phyloP scores from a whole-genome alignment of 2,329 filamentous ascomycete genomes.

The Epichloe bromicola region DNA sequence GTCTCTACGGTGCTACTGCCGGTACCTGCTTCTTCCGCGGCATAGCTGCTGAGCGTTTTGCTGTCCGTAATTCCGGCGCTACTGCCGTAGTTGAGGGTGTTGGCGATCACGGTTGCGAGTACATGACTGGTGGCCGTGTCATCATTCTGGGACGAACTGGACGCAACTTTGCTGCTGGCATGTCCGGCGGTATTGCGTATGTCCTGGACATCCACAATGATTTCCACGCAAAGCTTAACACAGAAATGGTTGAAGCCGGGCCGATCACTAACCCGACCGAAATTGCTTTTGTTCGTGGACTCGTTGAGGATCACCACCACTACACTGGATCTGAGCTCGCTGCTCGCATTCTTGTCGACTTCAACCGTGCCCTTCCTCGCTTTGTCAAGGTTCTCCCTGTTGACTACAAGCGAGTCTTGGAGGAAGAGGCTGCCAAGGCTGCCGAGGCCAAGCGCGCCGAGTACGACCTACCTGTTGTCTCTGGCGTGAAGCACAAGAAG shows the following conservation, averaged over 20 bases:
- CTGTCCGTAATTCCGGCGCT: constrained; percentile 90
- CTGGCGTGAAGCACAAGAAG: constrained; percentile 49
- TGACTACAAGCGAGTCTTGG: constrained; percentile 88
- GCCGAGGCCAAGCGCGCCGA: constrained; percentile 74
- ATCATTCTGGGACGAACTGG: constrained; percentile 79
- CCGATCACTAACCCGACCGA: constrained; percentile 74
- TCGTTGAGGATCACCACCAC: constrained; percentile 95
- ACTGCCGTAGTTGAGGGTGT: constrained; percentile 94
- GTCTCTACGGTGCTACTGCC: constrained; percentile 83
- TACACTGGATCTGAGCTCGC: constrained; percentile 95
- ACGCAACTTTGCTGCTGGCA: constrained; percentile 94
- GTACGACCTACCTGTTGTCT: constrained; percentile 66
- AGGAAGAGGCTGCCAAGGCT: constrained; percentile 74
- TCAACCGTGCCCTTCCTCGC: constrained; percentile 76
- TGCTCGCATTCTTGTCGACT: constrained; percentile 87
- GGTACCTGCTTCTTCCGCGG: constrained; percentile 95
- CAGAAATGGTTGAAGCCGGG: constrained; percentile 91
- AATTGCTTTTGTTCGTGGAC: constrained; percentile 77
- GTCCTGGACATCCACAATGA: constrained; percentile 81
- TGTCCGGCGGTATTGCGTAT: constrained; percentile 96
- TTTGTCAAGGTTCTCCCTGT: constrained; percentile 90
- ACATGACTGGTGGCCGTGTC: constrained; percentile 94
- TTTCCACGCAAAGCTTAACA: constrained; percentile 88
- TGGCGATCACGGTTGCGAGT: constrained; percentile 94
- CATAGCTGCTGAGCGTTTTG: constrained; percentile 91